Evolutionary conservation across 2,329 filamentous ascomycete genomes (phyloP), one percentile per base, ranked within the genome.

Genomic region (Dactylonectria macrodidyma): DNA sequence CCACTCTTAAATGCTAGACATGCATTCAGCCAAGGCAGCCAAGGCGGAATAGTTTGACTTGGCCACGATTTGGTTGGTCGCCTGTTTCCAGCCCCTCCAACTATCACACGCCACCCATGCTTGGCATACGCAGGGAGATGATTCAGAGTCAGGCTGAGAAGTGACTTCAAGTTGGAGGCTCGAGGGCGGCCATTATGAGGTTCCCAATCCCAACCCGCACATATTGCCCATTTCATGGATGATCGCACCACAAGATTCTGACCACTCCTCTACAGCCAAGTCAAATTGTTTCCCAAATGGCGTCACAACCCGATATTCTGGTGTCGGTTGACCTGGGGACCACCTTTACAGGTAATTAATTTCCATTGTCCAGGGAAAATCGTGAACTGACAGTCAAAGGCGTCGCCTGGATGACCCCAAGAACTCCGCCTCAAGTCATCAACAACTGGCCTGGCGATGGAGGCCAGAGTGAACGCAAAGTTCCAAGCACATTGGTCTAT

Each of bases 361-460:
- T 11, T 8, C 9, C 2, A 7, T 6, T 7, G 14, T 19, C 30
- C 6, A 4, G 9, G 5, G 14, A 59, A 5, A n/a, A 14, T 24
- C 6, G 2, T 24, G 1, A 62, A 26, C 63, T 66, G 30, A 71
- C 51, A 3, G 2, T 7, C 36, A 5, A 36, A 81, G 81, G 80
- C n/a, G 81, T 80, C 26, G 80, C 76, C 36, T 81, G 72, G 76
- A 83, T 81, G 79, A 80, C 80, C 22, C 76, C 79, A 5, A 78
- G 78, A 52, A 82, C 76, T 11, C 82, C 83, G 3, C 81, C 85
- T 55, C 83, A 85, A 57, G 77, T 84, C 41, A 81, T 86, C 71
- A 81, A 86, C 74, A 84, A 87, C 77, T 89, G 87, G 87, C 87
- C 87, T 0, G 86, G 86, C 3, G 83, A 83, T 51, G 83, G 83